A percentile compares a stretch with the other conserved stretches of the same genome.
Conservation (phyloP, 2,329 filamentous ascomycete species). For the Aspergillus terreus region DNA sequence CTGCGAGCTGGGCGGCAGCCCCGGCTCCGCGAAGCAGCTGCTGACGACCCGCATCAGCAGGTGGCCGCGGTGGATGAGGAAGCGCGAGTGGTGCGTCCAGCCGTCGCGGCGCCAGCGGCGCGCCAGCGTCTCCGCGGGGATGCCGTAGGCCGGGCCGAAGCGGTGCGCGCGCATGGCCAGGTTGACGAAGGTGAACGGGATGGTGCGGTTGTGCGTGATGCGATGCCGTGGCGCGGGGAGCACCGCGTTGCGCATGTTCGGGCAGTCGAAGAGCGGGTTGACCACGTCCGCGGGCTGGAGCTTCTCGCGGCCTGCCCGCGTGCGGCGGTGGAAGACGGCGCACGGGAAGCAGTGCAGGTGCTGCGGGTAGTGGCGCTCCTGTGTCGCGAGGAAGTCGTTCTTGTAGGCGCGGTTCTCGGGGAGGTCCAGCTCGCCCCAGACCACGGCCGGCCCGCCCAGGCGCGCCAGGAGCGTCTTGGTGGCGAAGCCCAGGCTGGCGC, state of each 20-base stretch:
- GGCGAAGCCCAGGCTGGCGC: constrained; percentile 48
- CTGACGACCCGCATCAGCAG: constrained; percentile 58
- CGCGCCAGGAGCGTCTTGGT: constrained; percentile 45
- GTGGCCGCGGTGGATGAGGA: constrained; percentile 51
- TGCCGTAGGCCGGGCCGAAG: constrained; percentile 48
- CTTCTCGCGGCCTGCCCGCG: constrained; percentile 50
- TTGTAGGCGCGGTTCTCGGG: constrained; percentile 46
- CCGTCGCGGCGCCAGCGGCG: constrained; percentile 53
- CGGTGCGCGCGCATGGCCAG: constrained; percentile 50
- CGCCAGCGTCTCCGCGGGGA: constrained; percentile 44
- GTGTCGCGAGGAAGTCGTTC: constrained; percentile 48
- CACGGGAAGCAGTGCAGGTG: constrained; percentile 61
- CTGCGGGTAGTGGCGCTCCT: constrained; percentile 51
- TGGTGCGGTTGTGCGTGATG: constrained; percentile 51
- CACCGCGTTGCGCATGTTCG: constrained; percentile 49
- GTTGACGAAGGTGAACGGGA: constrained; percentile 59
- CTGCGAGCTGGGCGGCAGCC: constrained; percentile 49
- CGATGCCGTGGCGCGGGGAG: constrained; percentile 49
- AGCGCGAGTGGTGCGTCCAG: constrained; percentile 56
- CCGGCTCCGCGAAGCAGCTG: constrained; percentile 50
- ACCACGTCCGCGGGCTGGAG: constrained; percentile 52
- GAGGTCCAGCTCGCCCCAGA: constrained; percentile 37
- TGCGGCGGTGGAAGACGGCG: constrained; percentile 52
- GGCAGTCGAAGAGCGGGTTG: constrained; percentile 57
- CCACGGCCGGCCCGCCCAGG: constrained; percentile 38